Evolutionary conservation across 306 rosid genomes (phyloP), one percentile per base, ranked within the genome.

Genomic region (Ceratonia siliqua): DNA sequence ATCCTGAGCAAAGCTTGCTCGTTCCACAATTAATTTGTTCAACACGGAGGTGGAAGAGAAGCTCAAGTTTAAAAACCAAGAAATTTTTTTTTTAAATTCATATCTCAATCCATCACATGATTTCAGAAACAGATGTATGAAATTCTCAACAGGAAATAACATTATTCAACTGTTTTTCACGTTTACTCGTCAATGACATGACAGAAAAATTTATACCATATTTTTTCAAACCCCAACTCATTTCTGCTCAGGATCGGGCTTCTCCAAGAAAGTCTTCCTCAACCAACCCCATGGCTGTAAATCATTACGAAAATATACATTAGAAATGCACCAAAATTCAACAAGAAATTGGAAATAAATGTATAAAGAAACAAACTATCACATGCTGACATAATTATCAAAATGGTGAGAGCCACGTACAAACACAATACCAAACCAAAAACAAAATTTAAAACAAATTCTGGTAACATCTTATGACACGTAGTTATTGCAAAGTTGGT

Each of bases 271-370:
- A 42, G 94, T 87, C 98, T 68, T 87, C 89, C 39, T 93, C 66
- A 93, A 62, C 90, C 89, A 93, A 65, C 78, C 87, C 84, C 91
- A 89, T 18, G 97, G 97, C 97, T 90, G 87, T 75, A 69, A 70
- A 82, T 52, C 32, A 76, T 81, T 81, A 28, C 14, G 77, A 45
- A 43, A 62, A 25, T 61, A 48, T 8, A 11, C 17, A 33, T 71
- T 77, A 78, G 25, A 61, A 58, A 17, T 12, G 35, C 48, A 45
- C 24, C 27, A 15, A 27, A 41, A 72, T 67, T 8, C 14, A 62
- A 72, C 35, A 56, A 61, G 21, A 65, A 65, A 55, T 35, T 48
- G 27, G 18, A 30, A 36, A 62, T 27, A 8, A 46, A 39, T 1
- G 3, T 33, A 33, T 0, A 33, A 13, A 78, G 22, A 45, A 62